Conservation (phyloP, 176 grass and related monocot genomes). For the Aegilops longissima region DNA sequence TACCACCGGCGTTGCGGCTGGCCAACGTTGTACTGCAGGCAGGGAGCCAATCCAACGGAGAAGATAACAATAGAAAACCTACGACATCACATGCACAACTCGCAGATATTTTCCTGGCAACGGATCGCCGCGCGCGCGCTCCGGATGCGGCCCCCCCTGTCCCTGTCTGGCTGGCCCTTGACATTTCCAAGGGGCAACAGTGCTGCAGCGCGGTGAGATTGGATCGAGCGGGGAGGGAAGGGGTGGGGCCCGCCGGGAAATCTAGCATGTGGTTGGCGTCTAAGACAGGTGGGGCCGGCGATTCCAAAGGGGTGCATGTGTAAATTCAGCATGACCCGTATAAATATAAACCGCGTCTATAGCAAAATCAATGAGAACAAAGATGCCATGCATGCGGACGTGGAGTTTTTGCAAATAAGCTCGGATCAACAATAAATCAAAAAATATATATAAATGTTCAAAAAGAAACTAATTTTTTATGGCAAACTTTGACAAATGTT, state of each 20-base stretch:
- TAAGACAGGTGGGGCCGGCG: neutral
- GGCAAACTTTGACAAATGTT: no score
- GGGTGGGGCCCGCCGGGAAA: neutral
- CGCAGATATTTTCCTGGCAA: neutral
- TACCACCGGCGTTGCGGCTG: neutral
- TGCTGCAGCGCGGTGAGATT: neutral
- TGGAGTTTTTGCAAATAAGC: no score
- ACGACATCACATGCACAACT: neutral
- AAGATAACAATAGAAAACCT: constrained; percentile 13
- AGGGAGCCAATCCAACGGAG: neutral
- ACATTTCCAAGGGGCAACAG: neutral
- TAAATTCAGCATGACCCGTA: neutral
- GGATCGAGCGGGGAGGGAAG: neutral
- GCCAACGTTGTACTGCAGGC: constrained; percentile 19
- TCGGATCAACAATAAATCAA: no score
- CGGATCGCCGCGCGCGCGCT: no score
- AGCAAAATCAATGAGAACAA: no score
- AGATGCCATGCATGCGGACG: no score
- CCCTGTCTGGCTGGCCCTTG: neutral
- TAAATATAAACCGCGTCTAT: no score
- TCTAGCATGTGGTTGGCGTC: neutral
- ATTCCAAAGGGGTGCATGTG: neutral
- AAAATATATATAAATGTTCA: no score
- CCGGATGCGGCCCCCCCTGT: neutral
- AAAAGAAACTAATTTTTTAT: no score